phyloP scores from a whole-genome alignment of 176 grass and related monocot genomes.

The Miscanthus lutarioriparius region DNA sequence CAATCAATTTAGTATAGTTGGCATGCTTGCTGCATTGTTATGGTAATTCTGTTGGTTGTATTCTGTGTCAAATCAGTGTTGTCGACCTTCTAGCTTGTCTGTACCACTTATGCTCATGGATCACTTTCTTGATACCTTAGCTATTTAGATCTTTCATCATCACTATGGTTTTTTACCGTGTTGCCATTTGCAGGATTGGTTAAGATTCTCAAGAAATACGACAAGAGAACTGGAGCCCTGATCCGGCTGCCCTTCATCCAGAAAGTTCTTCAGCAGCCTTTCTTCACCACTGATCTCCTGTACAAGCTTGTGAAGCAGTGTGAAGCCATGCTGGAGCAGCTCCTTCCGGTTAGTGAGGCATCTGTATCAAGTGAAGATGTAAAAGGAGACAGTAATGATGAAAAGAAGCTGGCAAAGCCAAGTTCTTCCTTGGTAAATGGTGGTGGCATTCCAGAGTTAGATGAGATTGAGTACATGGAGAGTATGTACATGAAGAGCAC shows the following conservation, averaged over 20 bases:
- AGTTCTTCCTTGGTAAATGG: conserved; percentile 45
- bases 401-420: conserved; percentile 41
- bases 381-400: conserved; percentile 24
- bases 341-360: conserved; percentile 59
- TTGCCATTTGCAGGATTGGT: conserved; percentile 66
- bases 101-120: neutral
- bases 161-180: neutral
- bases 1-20: neutral
- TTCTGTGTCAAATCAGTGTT: neutral
- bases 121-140: neutral
- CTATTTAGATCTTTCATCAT: neutral
- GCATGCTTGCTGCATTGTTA: neutral
- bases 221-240: conserved; percentile 92
- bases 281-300: conserved; percentile 91
- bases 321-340: conserved; percentile 76
- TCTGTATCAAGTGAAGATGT: conserved; percentile 52
- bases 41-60: neutral
- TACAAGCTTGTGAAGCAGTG: conserved; percentile 90
- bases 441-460: conserved; percentile 54
- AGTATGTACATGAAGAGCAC: conserved; percentile 95
- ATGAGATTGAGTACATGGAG: conserved; percentile 92
- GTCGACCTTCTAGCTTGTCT: neutral
- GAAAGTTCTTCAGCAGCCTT: conserved; percentile 89
- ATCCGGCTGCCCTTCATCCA: conserved; percentile 87
- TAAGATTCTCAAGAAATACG: conserved; percentile 98